These are phyloP conservation scores for Pleurotus tuber-regium DNA, from an alignment of 768 basidiomycete genomes.

Conservation along the genomic window DNA sequence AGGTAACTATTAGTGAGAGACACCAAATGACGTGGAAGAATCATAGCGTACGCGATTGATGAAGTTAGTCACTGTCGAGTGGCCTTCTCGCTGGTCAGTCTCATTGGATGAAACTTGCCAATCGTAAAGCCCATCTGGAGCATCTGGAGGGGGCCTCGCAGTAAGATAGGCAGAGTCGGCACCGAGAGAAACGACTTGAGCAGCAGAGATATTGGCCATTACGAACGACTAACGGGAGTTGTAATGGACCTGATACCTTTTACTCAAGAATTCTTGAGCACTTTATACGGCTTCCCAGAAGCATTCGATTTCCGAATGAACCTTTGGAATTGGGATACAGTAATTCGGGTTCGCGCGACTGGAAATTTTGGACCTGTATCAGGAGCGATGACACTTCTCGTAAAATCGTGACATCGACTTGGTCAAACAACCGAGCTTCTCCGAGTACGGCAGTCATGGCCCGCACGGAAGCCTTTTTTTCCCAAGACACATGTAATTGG, in stretches of 20 bases:
- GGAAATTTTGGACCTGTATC: no score
- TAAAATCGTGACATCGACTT: no score
- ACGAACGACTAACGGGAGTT: conserved; percentile 4
- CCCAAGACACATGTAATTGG: no score
- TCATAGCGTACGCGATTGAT: conserved; percentile 21
- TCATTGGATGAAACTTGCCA: conserved; percentile 32
- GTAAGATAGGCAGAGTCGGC: conserved; percentile 35
- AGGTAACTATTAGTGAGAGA: background rate
- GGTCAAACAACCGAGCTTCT: no score
- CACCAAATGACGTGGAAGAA: background rate
- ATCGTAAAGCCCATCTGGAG: conserved; percentile 46
- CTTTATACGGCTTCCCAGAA: no score
- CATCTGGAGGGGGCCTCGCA: conserved; percentile 32
- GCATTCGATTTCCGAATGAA: no score
- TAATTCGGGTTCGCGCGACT: no score
- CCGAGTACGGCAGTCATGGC: no score
- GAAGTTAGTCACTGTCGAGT: conserved; percentile 33
- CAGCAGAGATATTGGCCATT: conserved; percentile 17
- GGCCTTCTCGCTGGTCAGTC: conserved; percentile 25
- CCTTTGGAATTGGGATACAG: no score
- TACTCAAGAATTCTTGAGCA: background rate
- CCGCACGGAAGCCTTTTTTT: no score
- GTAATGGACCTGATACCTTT: no score
- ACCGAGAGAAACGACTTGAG: conserved; percentile 23
- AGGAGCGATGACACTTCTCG: no score